Percentiles rank a stretch among this genome's conserved stretches.
Conservation (phyloP, 2,329 filamentous ascomycete genomes). For the Aspergillus eucalypticola region DNA sequence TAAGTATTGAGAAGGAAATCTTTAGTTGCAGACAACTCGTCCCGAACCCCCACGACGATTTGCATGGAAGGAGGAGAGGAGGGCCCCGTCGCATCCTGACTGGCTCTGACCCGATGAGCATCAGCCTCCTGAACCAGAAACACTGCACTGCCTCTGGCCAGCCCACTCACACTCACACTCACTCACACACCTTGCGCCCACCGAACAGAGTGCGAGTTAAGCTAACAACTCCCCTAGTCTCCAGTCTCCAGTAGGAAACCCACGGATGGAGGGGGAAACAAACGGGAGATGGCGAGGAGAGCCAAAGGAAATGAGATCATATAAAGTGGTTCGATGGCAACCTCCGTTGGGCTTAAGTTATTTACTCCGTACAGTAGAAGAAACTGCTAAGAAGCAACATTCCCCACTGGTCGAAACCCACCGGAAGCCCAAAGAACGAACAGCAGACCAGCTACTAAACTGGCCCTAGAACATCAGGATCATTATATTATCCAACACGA, state of each 20-base stretch:
- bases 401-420: conserved; percentile 1
- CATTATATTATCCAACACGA: conserved; percentile 3
- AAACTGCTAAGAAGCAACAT: not conserved
- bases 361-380: not conserved
- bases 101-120: not conserved
- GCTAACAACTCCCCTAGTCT: too few species aligned
- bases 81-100: not conserved
- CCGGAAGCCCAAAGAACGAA: not conserved
- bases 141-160: conserved; percentile 2
- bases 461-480: not conserved
- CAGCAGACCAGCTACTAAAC: not conserved
- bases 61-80: conserved; percentile 1
- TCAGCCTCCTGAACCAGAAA: conserved; percentile 4
- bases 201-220: not conserved
- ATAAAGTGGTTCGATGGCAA: conserved; percentile 2
- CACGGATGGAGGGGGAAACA: not conserved
- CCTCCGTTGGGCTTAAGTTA: not conserved
- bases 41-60: not conserved
- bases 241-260: too few species aligned
- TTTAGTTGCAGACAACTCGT: not conserved
- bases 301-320: not conserved
- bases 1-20: too few species aligned
- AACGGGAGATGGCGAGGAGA: not conserved
- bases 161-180: not conserved
- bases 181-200: not conserved